Evolutionary conservation across 2,329 filamentous ascomycete species (phyloP).

Genomic region (Myriosclerotinia curreyana): DNA sequence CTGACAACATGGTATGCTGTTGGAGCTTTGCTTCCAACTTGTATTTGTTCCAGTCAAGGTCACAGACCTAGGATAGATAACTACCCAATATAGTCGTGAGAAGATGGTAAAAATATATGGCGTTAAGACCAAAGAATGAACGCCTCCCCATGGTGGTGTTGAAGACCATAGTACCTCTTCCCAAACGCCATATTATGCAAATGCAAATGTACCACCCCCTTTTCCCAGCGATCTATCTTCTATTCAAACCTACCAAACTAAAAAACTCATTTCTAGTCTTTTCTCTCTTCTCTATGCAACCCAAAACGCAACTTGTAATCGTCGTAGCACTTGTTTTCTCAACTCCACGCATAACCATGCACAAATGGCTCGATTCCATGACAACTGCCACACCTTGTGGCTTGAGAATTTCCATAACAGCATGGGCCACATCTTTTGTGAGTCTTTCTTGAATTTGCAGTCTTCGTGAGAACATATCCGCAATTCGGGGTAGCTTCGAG

Average conservation of each 20-base stretch:
- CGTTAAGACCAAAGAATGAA: conserved; percentile 39
- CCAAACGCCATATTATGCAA: conserved; percentile 30
- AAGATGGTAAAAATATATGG: conserved; percentile 27
- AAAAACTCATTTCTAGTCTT: conserved; percentile 97
- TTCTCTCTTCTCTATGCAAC: conserved; percentile 85
- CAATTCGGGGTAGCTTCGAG: conserved; percentile 91
- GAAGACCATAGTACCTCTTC: conserved; percentile 35
- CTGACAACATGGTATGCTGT: not conserved
- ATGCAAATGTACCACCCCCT: conserved; percentile 20
- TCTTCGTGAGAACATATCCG: conserved; percentile 92
- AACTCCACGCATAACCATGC: conserved; percentile 99
- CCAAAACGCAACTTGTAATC: conserved; percentile 96
- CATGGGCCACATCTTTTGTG: conserved; percentile 92
- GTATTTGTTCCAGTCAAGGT: not conserved
- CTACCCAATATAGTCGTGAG: conserved; percentile 20
- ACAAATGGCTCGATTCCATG: conserved; percentile 94
- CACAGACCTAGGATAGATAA: conserved; percentile 5
- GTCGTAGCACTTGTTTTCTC: conserved; percentile 85
- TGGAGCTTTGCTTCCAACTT: not conserved
- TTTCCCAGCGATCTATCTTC: conserved; percentile 38
- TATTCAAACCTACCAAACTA: conserved; percentile 68
- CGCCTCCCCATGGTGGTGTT: conserved; percentile 37
- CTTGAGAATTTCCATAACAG: conserved; percentile 87
- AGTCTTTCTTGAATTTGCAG: conserved; percentile 95
- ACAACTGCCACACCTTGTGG: conserved; percentile 95